A percentile compares a stretch with the other conserved stretches of the same genome.
Evolutionary conservation across 2,329 filamentous ascomycete species (phyloP).

Genomic region (Ceratocystiopsis minuta): DNA sequence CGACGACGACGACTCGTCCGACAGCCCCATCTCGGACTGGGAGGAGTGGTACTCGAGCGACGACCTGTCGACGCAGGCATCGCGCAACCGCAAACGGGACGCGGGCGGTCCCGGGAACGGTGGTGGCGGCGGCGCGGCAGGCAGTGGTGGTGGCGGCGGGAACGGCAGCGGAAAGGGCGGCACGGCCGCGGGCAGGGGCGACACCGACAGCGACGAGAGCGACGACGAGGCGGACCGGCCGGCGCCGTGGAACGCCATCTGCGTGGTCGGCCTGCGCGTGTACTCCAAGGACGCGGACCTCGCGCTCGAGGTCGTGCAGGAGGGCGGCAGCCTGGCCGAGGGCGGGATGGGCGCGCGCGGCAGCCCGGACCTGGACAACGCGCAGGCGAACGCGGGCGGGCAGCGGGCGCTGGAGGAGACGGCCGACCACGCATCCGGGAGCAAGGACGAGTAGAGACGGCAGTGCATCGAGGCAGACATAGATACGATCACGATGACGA

Average conservation of each 20-base stretch:
- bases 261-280: constrained; percentile 40
- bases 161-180: background rate
- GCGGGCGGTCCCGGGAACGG: constrained; percentile 9
- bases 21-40: constrained; percentile 41
- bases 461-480: background rate
- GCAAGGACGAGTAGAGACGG: background rate
- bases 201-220: constrained; percentile 27
- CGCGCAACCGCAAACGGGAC: constrained; percentile 13
- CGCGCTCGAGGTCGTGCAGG: constrained; percentile 36
- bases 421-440: background rate
- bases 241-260: constrained; percentile 45
- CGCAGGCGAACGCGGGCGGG: constrained; percentile 34
- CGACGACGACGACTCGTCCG: constrained; percentile 31
- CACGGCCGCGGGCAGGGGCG: constrained; percentile 15
- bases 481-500: too few relatives aligned
- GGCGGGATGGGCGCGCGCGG: constrained; percentile 40
- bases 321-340: constrained; percentile 31
- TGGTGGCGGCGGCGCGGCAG: constrained; percentile 15
- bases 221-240: constrained; percentile 34
- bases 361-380: constrained; percentile 36
- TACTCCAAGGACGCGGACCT: constrained; percentile 38
- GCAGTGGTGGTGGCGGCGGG: too few relatives aligned
- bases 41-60: constrained; percentile 41
- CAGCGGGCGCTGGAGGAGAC: constrained; percentile 16
- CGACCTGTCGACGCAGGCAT: constrained; percentile 31